phyloP scores from a whole-genome alignment of 306 rosid genomes.

The Vigna angularis region DNA sequence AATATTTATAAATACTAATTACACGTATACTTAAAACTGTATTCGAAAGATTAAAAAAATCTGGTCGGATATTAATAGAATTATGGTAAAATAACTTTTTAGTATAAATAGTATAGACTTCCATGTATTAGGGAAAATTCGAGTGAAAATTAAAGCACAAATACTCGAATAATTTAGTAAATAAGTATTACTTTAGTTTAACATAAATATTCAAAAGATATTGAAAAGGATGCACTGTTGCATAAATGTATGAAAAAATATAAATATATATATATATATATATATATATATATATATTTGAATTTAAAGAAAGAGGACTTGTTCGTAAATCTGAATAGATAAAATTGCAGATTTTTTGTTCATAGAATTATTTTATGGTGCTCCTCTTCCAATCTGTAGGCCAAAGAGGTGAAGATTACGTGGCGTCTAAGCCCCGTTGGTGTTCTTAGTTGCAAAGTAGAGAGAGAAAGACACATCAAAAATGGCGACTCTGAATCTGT shows the following conservation, averaged over 20 bases:
- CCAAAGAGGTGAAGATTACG: constrained; percentile 17
- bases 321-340: neutral
- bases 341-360: neutral
- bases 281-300: too few relatives aligned
- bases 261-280: too few relatives aligned
- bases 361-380: constrained; percentile 29
- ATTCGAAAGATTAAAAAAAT: too few relatives aligned
- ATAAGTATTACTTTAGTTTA: neutral
- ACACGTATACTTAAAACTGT: too few relatives aligned
- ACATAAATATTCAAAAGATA: neutral
- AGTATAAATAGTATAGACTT: neutral
- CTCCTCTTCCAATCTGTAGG: constrained; percentile 37
- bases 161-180: neutral
- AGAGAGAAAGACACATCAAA: constrained; percentile 13
- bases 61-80: neutral
- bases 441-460: constrained; percentile 5
- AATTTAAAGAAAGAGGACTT: neutral
- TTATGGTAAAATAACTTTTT: neutral
- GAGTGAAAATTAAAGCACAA: neutral
- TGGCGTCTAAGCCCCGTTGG: constrained; percentile 26
- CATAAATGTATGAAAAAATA: neutral
- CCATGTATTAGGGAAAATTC: neutral
- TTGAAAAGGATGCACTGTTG: too few relatives aligned
- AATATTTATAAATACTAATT: too few relatives aligned
- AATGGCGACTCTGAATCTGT: constrained; percentile 67